Evolutionary conservation across 2,329 filamentous ascomycete genomes (phyloP), one percentile per base, ranked within the genome.

Genomic region (Fusarium sp.): DNA sequence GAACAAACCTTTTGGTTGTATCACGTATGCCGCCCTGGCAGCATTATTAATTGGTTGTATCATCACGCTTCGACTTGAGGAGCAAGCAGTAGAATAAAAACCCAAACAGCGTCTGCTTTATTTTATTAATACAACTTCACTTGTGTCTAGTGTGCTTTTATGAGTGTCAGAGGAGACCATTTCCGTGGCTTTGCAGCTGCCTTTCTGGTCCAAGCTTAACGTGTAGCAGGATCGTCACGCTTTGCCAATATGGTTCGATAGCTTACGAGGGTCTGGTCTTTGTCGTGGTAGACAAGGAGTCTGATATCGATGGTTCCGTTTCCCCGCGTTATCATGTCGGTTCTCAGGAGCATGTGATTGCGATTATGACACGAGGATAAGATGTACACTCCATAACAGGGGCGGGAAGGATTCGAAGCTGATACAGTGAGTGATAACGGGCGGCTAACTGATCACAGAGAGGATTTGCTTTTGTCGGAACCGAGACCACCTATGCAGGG

Each of bases 161-260:
- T 48, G 18, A 48, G 13, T 12, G 34, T 30, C 24, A 41, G 34
- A 52, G 18, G 49, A 29, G 30, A 32, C 61, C 29, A 29, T 45
- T 51, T 42, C 49, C n/a, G 60, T 70, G 58, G 44, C 62, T 56
- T 64, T 48, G 30, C 47, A 70, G 61, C 47, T 71, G 65, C 56
- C 58, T 53, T 70, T 57, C 57, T 71, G 20, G 54, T 61, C 30
- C 32, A 65, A 63, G 69, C 57, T 58, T 57, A 42, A 48, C 47
- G 29, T 34, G 24, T 32, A 40, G 13, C 44, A 61, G 49, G 44
- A 51, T 60, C 57, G 58, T n/a, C 24, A 57, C 48, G 22, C 58
- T 49, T 10, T 53, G 12, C 29, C 47, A 46, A 48, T 18, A 52
- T 63, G 66, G 56, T 61, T 65, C 66, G 65, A 65, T 66, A 41